phyloP scores from a whole-genome alignment of 305 asterid species.

The Solanum hybrid region DNA sequence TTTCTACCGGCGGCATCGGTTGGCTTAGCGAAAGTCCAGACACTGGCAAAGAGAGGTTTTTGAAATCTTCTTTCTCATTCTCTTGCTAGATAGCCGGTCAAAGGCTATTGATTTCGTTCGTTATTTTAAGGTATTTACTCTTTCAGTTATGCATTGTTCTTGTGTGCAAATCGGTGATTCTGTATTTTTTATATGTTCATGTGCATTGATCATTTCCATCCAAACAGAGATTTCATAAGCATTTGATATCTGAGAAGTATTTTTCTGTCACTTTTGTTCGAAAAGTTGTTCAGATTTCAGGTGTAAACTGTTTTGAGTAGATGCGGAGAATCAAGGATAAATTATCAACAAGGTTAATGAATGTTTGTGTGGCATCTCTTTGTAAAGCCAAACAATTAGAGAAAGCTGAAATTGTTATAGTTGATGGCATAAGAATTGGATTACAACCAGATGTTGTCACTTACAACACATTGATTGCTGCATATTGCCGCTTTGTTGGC shows the following conservation, averaged over 20 bases:
- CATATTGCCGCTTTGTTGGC: conserved; percentile 58
- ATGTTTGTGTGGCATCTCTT: conserved; percentile 66
- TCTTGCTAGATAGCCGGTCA: neutral
- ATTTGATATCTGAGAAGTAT: neutral
- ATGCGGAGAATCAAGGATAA: conserved; percentile 42
- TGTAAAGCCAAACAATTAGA: conserved; percentile 67
- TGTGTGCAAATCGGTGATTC: neutral
- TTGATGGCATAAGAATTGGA: conserved; percentile 67
- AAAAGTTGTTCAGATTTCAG: neutral
- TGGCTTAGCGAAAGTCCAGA: neutral
- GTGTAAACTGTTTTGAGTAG: conserved; percentile 12
- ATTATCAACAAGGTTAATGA: conserved; percentile 65
- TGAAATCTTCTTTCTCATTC: neutral
- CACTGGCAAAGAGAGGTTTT: neutral
- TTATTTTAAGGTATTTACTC: neutral
- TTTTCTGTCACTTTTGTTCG: neutral
- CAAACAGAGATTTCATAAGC: neutral
- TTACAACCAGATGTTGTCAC: conserved; percentile 69
- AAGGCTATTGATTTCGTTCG: neutral
- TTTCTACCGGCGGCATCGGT: neutral
- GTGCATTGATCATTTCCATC: neutral
- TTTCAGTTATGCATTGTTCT: neutral
- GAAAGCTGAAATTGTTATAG: conserved; percentile 72
- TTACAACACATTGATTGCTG: conserved; percentile 68
- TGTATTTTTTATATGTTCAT: neutral